Percentiles rank a stretch among this genome's conserved stretches.
Evolutionary conservation across 2,329 filamentous ascomycete species (phyloP).

Genomic region (Trichophyton rubrum): DNA sequence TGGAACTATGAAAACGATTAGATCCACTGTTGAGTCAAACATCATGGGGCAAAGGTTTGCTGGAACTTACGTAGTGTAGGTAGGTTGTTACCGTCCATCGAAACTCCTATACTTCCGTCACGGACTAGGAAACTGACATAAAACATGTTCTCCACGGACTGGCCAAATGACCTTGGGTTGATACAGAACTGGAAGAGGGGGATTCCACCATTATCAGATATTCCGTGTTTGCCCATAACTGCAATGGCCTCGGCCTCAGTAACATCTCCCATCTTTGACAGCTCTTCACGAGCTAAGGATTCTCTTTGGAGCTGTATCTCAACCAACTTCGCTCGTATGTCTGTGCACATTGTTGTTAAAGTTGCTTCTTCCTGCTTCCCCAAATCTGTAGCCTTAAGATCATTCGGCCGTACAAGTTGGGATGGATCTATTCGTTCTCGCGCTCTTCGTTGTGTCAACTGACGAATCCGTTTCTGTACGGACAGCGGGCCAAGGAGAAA

Average conservation of each 20-base stretch:
- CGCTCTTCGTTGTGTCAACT: conserved; percentile 56
- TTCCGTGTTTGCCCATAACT: conserved; percentile 43
- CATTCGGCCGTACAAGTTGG: conserved; percentile 61
- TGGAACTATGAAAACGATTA: conserved; percentile 22
- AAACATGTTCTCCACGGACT: conserved; percentile 94
- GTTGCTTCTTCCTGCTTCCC: conserved; percentile 66
- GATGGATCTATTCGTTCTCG: conserved; percentile 56
- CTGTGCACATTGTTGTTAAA: conserved; percentile 63
- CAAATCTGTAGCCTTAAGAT: conserved; percentile 62
- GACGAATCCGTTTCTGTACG: conserved; percentile 70
- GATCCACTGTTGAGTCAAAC: background rate
- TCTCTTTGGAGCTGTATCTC: conserved; percentile 34
- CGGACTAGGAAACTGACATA: conserved; percentile 90
- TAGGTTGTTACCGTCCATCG: conserved; percentile 57
- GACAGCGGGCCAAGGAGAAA: conserved; percentile 84
- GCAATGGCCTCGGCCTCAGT: conserved; percentile 13
- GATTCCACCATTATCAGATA: conserved; percentile 58
- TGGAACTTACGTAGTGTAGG: conserved; percentile 63
- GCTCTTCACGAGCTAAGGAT: conserved; percentile 37
- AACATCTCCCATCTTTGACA: conserved; percentile 19
- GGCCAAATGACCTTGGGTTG: conserved; percentile 80
- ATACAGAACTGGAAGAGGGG: conserved; percentile 77
- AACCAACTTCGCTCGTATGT: conserved; percentile 53
- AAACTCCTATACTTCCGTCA: conserved; percentile 67
- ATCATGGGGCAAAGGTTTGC: background rate